Evolutionary conservation across 495 filamentous ascomycete species (phyloP), one percentile per base, ranked within the genome.

Genomic region (Usnea hakonensis): DNA sequence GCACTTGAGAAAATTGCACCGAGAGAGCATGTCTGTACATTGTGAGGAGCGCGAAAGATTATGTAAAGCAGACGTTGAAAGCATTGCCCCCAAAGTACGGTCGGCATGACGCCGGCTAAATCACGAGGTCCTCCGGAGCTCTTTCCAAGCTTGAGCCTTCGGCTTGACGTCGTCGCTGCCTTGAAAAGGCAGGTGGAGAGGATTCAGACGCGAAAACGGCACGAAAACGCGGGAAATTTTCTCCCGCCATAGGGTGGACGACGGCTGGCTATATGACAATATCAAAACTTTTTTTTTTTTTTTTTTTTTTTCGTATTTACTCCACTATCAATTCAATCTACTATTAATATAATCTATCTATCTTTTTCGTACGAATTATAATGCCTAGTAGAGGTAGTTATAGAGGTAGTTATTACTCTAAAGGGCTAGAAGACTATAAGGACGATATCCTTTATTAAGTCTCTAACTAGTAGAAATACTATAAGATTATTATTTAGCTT

Each of bases 101-200:
- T 40, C 37, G 36, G 52, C 63, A 65, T 65, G 63, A 56, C 35
- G 58, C 52, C 63, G 48, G 53, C 32, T 14, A 43, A 30, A 37
- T 17, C 57, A 64, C 36, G 37, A 36, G 28, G 43, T 48, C 23
- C 50, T 44, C 40, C 3, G 21, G 36, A 56, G 52, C 50, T 46
- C 38, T 43, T 44, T 36, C 38, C 19, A 11, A 40, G 30, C 11
- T 19, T 36, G 23, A 17, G 35, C 1, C 16, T n/a, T n/a, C 1
- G 1, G 19, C 21, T 44, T 56, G n/a, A 44, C 33, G 38, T 62
- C 60, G 52, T 56, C 19, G 53, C 33, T 41, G 53, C 19, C 60
- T 23, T 23, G 36, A 46, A 32, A n/a, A n/a, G 50, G 60, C 60
- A 57, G 60, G 60, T 57, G 38, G 21, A n/a, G 11, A 46, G 37